Conservation (phyloP, 2,329 filamentous ascomycete species). For the Hirsutella rhossiliensis region DNA sequence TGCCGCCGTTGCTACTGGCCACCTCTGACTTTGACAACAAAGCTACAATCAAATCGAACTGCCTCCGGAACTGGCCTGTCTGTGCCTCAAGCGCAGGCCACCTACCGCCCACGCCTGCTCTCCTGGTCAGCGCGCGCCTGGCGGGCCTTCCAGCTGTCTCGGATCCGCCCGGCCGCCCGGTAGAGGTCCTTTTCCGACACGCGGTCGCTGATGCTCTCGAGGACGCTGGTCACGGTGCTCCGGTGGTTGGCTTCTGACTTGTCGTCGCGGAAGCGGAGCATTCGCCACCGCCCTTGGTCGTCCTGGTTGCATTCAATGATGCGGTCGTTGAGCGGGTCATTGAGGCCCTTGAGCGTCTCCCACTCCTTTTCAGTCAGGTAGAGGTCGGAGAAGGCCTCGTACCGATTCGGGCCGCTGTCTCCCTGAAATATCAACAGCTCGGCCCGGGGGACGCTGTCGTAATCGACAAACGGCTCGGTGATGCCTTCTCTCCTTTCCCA, state of each 20-base stretch:
- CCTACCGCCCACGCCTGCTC: constrained; percentile 6
- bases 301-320: constrained; percentile 89
- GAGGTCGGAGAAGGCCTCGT: constrained; percentile 56
- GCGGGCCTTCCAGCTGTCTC: constrained; percentile 66
- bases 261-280: constrained; percentile 83
- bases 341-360: constrained; percentile 64
- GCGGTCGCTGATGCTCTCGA: constrained; percentile 78
- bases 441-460: constrained; percentile 64
- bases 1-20: not conserved
- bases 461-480: constrained; percentile 57
- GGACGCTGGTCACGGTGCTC: constrained; percentile 69
- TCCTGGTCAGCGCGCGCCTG: constrained; percentile 20
- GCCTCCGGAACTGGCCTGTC: too few species aligned
- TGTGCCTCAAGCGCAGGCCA: not conserved
- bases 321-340: constrained; percentile 68
- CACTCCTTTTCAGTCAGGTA: constrained; percentile 67
- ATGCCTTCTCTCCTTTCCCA: constrained; percentile 55
- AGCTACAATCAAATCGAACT: not conserved
- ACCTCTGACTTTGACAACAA: not conserved
- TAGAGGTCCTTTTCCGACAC: constrained; percentile 77
- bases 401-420: constrained; percentile 36
- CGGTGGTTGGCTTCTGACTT: constrained; percentile 87
- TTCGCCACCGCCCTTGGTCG: constrained; percentile 63
- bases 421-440: constrained; percentile 61
- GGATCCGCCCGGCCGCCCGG: constrained; percentile 55